A percentile compares a stretch with the other conserved stretches of the same genome.
Conservation (phyloP, 2,329 filamentous ascomycete species). For the Clonostachys chloroleuca region DNA sequence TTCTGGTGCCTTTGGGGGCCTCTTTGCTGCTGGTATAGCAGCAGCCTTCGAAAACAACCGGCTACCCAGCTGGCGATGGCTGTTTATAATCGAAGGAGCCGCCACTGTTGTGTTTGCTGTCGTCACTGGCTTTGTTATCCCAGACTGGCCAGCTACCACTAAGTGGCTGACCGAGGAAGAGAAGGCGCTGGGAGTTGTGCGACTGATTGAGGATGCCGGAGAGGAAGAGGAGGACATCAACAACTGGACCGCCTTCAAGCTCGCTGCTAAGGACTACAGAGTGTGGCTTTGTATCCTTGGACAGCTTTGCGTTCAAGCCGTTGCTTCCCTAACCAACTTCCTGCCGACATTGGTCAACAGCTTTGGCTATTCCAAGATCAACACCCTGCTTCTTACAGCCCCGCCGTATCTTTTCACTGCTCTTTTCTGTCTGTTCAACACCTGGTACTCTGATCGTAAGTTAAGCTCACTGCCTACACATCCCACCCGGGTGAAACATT, state of each 20-base stretch:
- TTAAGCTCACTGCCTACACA: conserved; percentile 8
- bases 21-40: conserved; percentile 35
- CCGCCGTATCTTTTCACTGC: conserved; percentile 19
- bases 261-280: conserved; percentile 15
- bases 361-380: conserved; percentile 16
- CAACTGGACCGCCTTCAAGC: conserved; percentile 12
- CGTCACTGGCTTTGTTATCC: conserved; percentile 47
- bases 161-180: conserved; percentile 33
- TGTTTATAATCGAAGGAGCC: conserved; percentile 59
- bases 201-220: conserved; percentile 60
- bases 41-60: conserved; percentile 10
- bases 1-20: conserved; percentile 35
- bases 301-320: conserved; percentile 19
- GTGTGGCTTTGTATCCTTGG: conserved; percentile 17
- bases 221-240: conserved; percentile 35
- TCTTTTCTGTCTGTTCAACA: conserved; percentile 17
- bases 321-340: conserved; percentile 22
- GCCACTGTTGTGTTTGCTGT: conserved; percentile 60
- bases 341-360: conserved; percentile 19
- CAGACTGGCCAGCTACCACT: conserved; percentile 33
- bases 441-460: conserved; percentile 19
- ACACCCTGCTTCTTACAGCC: conserved; percentile 18
- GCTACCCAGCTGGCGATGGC: conserved; percentile 40
- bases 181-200: conserved; percentile 55
- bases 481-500: too few relatives aligned